phyloP scores from a whole-genome alignment of 345 rosid species.

The rapeseed (Brassica napus) region Da-Ae NC_063450.1:42719001-42719500 shows the following conservation, averaged over 20 bases:
- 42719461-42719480: conserved; percentile 59
- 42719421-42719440: conserved; percentile 69
- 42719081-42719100: conserved; percentile 84
- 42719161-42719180: conserved; percentile 39
- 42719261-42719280: conserved; percentile 59
- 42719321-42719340: conserved; percentile 68
- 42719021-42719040: conserved; percentile 58
- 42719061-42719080: conserved; percentile 70
- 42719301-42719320: conserved; percentile 63
- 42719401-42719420: conserved; percentile 75
- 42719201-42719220: conserved; percentile 13
- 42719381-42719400: conserved; percentile 75
- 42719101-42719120: conserved; percentile 43
- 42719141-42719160: conserved; percentile 34
- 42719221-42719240: background rate
- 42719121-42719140: conserved; percentile 54
- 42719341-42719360: conserved; percentile 67
- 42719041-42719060: conserved; percentile 66
- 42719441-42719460: conserved; percentile 71
- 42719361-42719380: conserved; percentile 72
- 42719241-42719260: conserved; percentile 31
- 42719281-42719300: conserved; percentile 78
- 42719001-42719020: conserved; percentile 50
- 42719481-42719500: background rate
- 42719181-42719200: conserved; percentile 3